These are phyloP conservation scores for Colletotrichum neosansevieriae DNA, from an alignment of 2,329 filamentous ascomycete genomes.

Conservation along the genomic window DNA sequence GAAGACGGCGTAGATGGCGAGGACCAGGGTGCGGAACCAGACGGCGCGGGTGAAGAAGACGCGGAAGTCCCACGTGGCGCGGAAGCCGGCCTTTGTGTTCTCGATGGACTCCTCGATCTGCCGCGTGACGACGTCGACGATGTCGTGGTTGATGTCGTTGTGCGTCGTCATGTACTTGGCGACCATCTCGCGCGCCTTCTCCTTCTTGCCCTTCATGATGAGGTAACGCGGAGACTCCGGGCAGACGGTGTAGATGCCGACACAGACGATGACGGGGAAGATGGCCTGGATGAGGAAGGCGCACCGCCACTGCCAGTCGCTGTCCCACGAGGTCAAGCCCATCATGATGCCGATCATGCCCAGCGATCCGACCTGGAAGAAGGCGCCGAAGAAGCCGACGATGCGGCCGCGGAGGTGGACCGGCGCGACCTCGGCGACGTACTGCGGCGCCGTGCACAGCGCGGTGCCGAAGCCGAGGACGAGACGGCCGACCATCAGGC, in stretches of 20 bases:
- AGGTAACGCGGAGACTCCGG: conserved; percentile 58
- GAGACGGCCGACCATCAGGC: conserved; percentile 64
- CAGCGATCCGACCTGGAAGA: conserved; percentile 58
- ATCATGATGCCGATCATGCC: conserved; percentile 58
- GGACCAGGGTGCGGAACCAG: conserved; percentile 56
- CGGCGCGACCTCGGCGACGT: conserved; percentile 47
- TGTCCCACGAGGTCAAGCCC: conserved; percentile 52
- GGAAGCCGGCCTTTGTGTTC: conserved; percentile 50
- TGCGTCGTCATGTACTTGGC: conserved; percentile 55
- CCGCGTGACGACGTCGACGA: conserved; percentile 54
- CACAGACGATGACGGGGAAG: conserved; percentile 52
- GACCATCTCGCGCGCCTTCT: conserved; percentile 51
- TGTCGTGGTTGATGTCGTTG: conserved; percentile 53
- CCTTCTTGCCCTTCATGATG: conserved; percentile 51
- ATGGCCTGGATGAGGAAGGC: conserved; percentile 59
- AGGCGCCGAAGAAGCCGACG: conserved; percentile 61
- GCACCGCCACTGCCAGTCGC: conserved; percentile 53
- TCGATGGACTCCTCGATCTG: conserved; percentile 60
- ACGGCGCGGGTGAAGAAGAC: conserved; percentile 59
- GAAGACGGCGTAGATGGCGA: conserved; percentile 59
- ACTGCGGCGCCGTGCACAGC: conserved; percentile 46
- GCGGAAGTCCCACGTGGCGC: conserved; percentile 58
- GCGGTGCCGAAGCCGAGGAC: conserved; percentile 64
- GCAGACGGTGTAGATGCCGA: conserved; percentile 49
- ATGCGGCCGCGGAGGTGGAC: conserved; percentile 54